Evolutionary conservation across 352 stramenopile genomes (phyloP).

Genomic region (Nothophytophthora sp.): DNA sequence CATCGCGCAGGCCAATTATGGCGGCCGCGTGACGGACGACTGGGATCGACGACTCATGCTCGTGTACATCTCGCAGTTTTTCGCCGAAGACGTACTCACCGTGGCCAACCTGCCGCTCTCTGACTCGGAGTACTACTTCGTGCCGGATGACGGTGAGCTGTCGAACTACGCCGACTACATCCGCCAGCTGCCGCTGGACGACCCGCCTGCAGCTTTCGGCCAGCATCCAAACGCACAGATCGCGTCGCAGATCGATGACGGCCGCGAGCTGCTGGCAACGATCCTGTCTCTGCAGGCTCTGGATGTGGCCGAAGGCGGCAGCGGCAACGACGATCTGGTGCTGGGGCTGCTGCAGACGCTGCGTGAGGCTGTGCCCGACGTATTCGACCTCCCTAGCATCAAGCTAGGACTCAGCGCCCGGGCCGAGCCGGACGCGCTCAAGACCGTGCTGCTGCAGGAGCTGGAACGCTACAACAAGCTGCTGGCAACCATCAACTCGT

Average conservation of each 20-base stretch:
- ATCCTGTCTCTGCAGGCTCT: constrained; percentile 91
- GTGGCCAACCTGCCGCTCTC: constrained; percentile 87
- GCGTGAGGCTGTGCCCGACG: constrained; percentile 86
- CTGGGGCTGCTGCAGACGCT: constrained; percentile 80
- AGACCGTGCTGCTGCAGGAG: constrained; percentile 96
- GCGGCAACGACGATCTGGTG: constrained; percentile 91
- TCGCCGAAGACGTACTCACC: constrained; percentile 88
- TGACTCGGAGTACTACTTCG: constrained; percentile 93
- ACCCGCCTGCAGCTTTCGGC: constrained; percentile 92
- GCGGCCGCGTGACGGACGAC: constrained; percentile 95
- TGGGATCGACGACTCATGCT: constrained; percentile 96
- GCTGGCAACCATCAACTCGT: constrained; percentile 72
- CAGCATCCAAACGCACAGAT: constrained; percentile 97
- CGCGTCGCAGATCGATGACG: constrained; percentile 93
- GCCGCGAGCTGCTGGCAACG: constrained; percentile 85
- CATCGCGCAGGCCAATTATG: constrained; percentile 97
- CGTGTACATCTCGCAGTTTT: constrained; percentile 96
- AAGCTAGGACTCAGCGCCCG: constrained; percentile 67
- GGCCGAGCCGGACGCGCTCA: constrained; percentile 90
- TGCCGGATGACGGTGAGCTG: constrained; percentile 92
- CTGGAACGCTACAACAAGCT: constrained; percentile 95
- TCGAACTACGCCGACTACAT: constrained; percentile 91
- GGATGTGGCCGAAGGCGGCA: constrained; percentile 78
- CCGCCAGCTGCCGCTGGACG: constrained; percentile 85
- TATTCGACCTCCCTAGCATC: constrained; percentile 89